These are phyloP conservation scores for Datura wrightii DNA, from an alignment of 257 asterid species.

Conservation along the genomic window DNA sequence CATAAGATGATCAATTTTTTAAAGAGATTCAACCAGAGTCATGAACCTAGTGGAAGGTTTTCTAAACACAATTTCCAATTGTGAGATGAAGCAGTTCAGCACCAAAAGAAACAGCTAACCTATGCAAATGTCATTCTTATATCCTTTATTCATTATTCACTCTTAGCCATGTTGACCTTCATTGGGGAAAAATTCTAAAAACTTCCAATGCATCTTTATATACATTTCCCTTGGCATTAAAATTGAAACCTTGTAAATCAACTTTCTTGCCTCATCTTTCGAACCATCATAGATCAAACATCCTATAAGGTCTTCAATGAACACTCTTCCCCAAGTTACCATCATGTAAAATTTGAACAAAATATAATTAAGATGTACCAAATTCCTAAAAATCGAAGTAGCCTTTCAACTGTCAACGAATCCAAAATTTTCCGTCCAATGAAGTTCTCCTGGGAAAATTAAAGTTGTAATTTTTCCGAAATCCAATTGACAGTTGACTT, in stretches of 20 bases:
- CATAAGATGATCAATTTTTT: not conserved
- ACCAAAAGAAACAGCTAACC: slow-evolving; percentile 8
- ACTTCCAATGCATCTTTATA: not conserved
- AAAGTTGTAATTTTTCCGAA: not conserved
- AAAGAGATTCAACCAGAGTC: not conserved
- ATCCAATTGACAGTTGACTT: not conserved
- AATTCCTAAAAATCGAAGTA: not conserved
- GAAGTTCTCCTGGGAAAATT: not conserved
- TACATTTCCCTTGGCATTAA: not conserved
- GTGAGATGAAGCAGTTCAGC: not conserved
- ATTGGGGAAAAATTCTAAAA: not conserved
- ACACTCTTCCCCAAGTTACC: not conserved
- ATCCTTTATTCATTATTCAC: not conserved
- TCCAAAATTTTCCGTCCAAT: slow-evolving; percentile 2
- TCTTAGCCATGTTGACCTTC: not conserved
- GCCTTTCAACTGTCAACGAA: not conserved
- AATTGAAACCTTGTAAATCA: not conserved
- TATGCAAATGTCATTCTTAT: not conserved
- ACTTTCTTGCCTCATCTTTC: not conserved
- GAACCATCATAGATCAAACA: not conserved
- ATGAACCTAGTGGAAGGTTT: not conserved
- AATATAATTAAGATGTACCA: not conserved
- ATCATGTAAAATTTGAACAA: not conserved
- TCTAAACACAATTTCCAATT: not conserved
- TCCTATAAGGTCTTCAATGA: not conserved